phyloP scores from a whole-genome alignment of 2,329 filamentous ascomycete species.

The Pseudogymnoascus sp. region DNA sequence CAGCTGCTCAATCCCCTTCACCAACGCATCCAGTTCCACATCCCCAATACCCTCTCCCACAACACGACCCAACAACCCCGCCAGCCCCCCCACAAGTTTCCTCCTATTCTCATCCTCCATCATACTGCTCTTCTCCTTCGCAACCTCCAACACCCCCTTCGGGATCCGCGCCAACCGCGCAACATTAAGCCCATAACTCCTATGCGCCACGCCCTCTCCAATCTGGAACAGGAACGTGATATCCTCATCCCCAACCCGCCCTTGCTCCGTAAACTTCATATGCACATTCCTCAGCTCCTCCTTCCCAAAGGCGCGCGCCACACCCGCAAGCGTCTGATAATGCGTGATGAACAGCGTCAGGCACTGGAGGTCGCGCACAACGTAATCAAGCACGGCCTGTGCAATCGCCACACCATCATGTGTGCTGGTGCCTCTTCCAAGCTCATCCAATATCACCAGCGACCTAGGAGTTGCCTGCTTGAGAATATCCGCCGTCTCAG shows the following conservation, averaged over 20 bases:
- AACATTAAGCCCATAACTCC: slow-evolving; percentile 91
- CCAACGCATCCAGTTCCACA: slow-evolving; percentile 22
- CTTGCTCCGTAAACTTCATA: slow-evolving; percentile 65
- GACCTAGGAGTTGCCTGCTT: slow-evolving; percentile 78
- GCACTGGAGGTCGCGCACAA: slow-evolving; percentile 65
- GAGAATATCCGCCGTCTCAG: slow-evolving; percentile 83
- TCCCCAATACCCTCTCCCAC: slow-evolving; percentile 14
- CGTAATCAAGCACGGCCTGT: slow-evolving; percentile 77
- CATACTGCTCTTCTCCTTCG: slow-evolving; percentile 68
- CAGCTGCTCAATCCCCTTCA: slow-evolving; percentile 46
- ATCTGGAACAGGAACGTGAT: slow-evolving; percentile 95
- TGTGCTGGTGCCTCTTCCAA: slow-evolving; percentile 86
- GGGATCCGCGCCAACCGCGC: slow-evolving; percentile 79
- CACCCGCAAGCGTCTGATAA: slow-evolving; percentile 73
- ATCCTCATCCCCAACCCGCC: slow-evolving; percentile 52
- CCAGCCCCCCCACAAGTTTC: slow-evolving; percentile 42
- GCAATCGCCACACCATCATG: slow-evolving; percentile 96
- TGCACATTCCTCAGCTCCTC: slow-evolving; percentile 75
- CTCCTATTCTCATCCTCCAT: slow-evolving; percentile 65
- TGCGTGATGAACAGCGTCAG: slow-evolving; percentile 95
- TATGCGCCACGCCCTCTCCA: slow-evolving; percentile 80
- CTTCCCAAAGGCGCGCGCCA: slow-evolving; percentile 59
- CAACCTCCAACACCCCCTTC: slow-evolving; percentile 65
- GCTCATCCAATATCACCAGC: slow-evolving; percentile 87
- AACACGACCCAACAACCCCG: slow-evolving; percentile 22